Percentiles rank a stretch among this genome's conserved stretches.
Evolutionary conservation across 768 basidiomycete genomes (phyloP).

Genomic region (Neoboletus magnificus): DNA sequence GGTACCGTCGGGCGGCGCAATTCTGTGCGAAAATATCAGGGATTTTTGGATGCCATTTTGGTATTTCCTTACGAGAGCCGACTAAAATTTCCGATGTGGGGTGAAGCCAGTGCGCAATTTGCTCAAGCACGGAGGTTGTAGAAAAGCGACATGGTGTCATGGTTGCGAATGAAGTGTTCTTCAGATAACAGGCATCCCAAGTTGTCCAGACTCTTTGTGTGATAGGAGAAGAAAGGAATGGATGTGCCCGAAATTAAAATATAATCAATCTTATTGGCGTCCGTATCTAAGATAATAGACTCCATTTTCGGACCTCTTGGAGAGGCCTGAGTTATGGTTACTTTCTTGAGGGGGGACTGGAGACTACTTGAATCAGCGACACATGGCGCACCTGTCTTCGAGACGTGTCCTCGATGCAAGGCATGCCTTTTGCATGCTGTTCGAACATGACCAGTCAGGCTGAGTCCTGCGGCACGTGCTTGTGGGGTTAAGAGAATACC

Average conservation of each 20-base stretch:
- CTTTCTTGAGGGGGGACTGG: not conserved
- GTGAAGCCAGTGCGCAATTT: not conserved
- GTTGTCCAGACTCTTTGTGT: not conserved
- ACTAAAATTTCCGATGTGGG: not conserved
- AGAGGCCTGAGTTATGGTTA: not conserved
- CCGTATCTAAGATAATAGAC: not conserved
- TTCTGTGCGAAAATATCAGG: not conserved
- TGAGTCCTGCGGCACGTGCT: not conserved
- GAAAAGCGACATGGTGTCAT: not conserved
- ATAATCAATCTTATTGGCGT: not conserved
- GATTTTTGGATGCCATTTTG: not conserved
- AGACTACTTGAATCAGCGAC: conserved; percentile 1
- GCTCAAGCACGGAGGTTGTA: not conserved
- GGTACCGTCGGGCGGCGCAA: not conserved
- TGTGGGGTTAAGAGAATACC: not conserved
- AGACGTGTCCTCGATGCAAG: not conserved
- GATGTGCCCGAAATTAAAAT: not conserved
- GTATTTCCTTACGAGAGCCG: not conserved
- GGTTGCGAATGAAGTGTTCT: not conserved
- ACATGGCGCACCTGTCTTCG: not conserved
- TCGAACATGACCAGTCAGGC: not conserved
- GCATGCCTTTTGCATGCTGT: not conserved
- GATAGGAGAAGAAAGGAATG: not conserved
- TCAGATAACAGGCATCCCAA: not conserved
- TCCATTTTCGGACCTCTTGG: not conserved